These are phyloP conservation scores for Anthracocystis setariae DNA, from an alignment of 1,284 basidiomycete species.

Conservation along the genomic window DNA sequence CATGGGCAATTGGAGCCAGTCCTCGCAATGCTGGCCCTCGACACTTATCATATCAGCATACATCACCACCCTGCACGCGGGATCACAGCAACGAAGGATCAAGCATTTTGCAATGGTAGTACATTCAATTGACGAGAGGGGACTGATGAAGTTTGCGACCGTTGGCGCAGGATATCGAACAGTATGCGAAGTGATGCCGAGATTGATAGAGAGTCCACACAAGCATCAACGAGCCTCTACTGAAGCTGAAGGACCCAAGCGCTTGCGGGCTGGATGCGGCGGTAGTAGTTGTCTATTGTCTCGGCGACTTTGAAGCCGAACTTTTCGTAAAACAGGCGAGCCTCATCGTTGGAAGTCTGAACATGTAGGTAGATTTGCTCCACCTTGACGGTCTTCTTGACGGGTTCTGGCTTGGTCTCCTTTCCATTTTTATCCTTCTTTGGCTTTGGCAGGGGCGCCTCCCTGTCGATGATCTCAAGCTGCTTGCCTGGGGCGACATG, in stretches of 20 bases:
- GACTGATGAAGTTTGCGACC: not conserved
- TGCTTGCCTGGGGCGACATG: constrained; percentile 61
- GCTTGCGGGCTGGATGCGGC: constrained; percentile 64
- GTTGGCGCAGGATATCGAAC: not conserved
- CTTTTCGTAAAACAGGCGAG: constrained; percentile 67
- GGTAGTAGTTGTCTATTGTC: constrained; percentile 62
- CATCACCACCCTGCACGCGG: too few species aligned
- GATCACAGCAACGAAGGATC: not conserved
- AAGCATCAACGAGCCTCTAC: not conserved
- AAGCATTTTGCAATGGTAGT: not conserved
- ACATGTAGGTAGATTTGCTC: constrained; percentile 68
- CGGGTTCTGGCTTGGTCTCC: constrained; percentile 36
- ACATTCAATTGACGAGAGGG: not conserved
- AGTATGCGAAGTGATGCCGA: not conserved
- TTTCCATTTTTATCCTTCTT: constrained; percentile 59
- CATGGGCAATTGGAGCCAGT: too few species aligned
- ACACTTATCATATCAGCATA: too few species aligned
- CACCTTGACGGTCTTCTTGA: constrained; percentile 50
- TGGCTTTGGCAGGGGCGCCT: constrained; percentile 18
- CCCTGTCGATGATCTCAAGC: constrained; percentile 36
- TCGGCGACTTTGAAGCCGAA: constrained; percentile 66
- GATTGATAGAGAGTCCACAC: not conserved
- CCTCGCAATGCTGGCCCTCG: too few species aligned
- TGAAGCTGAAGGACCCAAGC: constrained; percentile 67
- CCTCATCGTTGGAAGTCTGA: constrained; percentile 67